These are phyloP conservation scores for Beta macrorhiza DNA, from an alignment of 179 eudicot species.

Conservation along the genomic window DNA sequence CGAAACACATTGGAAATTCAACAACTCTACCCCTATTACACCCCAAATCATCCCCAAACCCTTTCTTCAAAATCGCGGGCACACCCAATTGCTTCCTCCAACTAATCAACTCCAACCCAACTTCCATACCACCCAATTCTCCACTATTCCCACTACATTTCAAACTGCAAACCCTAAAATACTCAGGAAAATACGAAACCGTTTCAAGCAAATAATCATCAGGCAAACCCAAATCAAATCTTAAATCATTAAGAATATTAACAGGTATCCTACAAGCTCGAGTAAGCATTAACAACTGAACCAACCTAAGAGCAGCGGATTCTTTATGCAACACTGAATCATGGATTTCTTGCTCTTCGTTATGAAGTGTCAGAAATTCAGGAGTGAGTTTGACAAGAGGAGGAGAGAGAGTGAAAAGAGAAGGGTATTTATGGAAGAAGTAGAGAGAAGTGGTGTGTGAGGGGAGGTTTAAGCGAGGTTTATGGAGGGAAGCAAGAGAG, in stretches of 20 bases:
- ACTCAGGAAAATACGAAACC: constrained; percentile 43
- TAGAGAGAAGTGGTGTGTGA: constrained; percentile 26
- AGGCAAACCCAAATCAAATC: constrained; percentile 44
- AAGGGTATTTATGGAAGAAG: constrained; percentile 38
- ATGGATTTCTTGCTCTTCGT: constrained; percentile 35
- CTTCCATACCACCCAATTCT: background rate
- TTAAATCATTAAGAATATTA: constrained; percentile 34
- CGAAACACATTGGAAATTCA: constrained; percentile 50
- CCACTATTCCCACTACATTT: constrained; percentile 31
- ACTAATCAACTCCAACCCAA: constrained; percentile 63
- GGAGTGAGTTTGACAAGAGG: constrained; percentile 32
- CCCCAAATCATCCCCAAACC: constrained; percentile 21
- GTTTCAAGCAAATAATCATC: constrained; percentile 33
- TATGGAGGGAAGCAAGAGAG: constrained; percentile 27
- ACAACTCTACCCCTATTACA: constrained; percentile 29
- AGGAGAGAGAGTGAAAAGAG: constrained; percentile 27
- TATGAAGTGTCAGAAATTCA: constrained; percentile 31
- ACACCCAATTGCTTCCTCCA: constrained; percentile 56
- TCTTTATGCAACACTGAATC: constrained; percentile 7
- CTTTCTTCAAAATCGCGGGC: constrained; percentile 42
- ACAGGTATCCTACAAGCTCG: constrained; percentile 26
- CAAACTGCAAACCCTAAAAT: constrained; percentile 53
- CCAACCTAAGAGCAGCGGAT: constrained; percentile 33
- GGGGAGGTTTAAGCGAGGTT: constrained; percentile 21
- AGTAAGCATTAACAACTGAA: constrained; percentile 37